Evolutionary conservation across 164 flowering plant species (phyloP), one percentile per base, ranked within the genome.

Genomic region (Stephania yunnanensis): DNA sequence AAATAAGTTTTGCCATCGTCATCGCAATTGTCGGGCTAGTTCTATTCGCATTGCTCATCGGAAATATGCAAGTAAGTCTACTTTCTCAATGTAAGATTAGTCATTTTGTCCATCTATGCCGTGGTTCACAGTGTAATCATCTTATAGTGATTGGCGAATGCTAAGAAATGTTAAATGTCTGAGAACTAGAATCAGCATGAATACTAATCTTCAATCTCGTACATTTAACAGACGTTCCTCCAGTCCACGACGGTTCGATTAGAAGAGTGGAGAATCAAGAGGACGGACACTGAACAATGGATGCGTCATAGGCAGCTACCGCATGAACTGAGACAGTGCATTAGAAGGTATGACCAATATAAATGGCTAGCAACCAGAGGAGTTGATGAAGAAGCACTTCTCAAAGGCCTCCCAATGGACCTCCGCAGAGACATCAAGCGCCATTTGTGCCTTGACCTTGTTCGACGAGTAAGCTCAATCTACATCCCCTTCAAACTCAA

Each of bases 231-330:
- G 99, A 92, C 89, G 6, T 95, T 89, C 64, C 88, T 95, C 20
- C 98, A 93, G 81, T 93, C 99, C 4, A 90, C 95, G 8, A 92
- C 98, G 0, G 87, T 88, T 17, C 78, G 99, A 69, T 79, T 95
- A 76, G 99, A 95, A 80, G 98, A 95, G 75, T 95, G 99, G 98
- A 90, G 99, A 73, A 87, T 92, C 71, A 87, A 81, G 86, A 84
- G 97, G 82, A 91, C 88, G 3, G 98, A 95, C 77, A 90, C 93
- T 8, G 99, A 95, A 77, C 91, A 91, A 77, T 95, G 99, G 99
- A 95, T 93, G 99, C 93, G 80, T 58, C 97, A 95, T 78, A 82
- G 98, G 81, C 98, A 95, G 83, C 87, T 95, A 12, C 98, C 99
- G 6, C 88, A 80, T 10, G 94, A 92, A 69, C 67, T 95, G 42